These are phyloP conservation scores for Paramecium sexaurelia DNA, from an alignment of 73 alveolate genomes.

Conservation along the genomic window DNA sequence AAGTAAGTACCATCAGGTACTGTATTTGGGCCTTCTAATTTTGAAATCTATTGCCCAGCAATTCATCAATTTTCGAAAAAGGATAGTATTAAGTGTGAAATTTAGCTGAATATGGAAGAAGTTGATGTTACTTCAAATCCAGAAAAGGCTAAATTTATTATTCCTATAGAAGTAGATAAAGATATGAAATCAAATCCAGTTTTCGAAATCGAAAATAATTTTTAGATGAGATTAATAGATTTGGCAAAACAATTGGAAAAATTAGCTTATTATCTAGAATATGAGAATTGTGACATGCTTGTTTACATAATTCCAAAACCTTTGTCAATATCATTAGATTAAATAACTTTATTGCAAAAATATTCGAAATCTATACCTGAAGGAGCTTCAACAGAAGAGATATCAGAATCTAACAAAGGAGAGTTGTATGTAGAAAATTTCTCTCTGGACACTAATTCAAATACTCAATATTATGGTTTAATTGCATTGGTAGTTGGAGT, in stretches of 20 bases:
- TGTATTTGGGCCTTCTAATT: not conserved
- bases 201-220: not conserved
- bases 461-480: not conserved
- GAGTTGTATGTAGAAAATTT: slow-evolving; percentile 4
- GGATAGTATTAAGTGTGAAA: not conserved
- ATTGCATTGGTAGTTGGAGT: not conserved
- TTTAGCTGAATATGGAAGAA: not conserved
- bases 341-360: not conserved
- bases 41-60: slow-evolving; percentile 18
- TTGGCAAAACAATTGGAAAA: not conserved
- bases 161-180: not conserved
- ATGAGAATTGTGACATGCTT: not conserved
- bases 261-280: not conserved
- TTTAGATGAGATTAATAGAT: not conserved
- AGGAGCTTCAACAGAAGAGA: not conserved
- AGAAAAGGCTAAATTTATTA: not conserved
- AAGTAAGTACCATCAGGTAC: not conserved
- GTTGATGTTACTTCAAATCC: not conserved
- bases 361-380: not conserved
- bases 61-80: not conserved
- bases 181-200: not conserved
- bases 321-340: not conserved
- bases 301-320: not conserved
- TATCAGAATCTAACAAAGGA: not conserved
- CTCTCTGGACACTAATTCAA: not conserved